phyloP scores from a whole-genome alignment of 106 monocot species.

The Dioscorea alata region DNA sequence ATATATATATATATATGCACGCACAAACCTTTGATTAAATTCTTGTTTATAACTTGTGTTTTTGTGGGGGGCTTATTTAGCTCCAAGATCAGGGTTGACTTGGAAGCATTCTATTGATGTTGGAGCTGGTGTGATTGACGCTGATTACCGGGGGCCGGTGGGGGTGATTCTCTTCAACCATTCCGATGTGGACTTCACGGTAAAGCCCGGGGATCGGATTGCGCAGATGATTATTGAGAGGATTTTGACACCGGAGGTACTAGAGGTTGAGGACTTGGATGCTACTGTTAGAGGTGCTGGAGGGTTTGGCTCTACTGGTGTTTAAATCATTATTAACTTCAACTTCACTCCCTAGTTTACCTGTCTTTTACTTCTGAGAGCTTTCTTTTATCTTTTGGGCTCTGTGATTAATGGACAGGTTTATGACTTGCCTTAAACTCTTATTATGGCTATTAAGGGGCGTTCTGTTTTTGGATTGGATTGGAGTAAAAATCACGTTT shows the following conservation, averaged over 20 bases:
- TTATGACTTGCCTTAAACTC: too few species aligned
- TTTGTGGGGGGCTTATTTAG: constrained; percentile 25
- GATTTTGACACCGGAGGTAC: constrained; percentile 63
- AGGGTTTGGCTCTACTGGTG: constrained; percentile 84
- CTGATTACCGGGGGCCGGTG: constrained; percentile 74
- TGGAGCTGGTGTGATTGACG: constrained; percentile 84
- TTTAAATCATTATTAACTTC: constrained; percentile 12
- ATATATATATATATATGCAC: too few species aligned
- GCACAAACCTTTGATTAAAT: too few species aligned
- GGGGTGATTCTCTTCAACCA: constrained; percentile 78
- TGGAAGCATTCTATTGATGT: constrained; percentile 92
- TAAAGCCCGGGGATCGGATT: constrained; percentile 62
- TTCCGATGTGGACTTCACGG: constrained; percentile 64
- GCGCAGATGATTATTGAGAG: constrained; percentile 78
- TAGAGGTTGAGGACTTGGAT: constrained; percentile 59
- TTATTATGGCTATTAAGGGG: too few species aligned
- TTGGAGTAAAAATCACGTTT: too few species aligned
- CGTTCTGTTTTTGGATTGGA: too few species aligned
- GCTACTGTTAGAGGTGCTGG: constrained; percentile 48
- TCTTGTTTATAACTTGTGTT: too few species aligned
- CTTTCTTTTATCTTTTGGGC: too few species aligned
- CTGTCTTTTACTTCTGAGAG: too few species aligned
- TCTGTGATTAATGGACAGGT: too few species aligned
- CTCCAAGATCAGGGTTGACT: constrained; percentile 75
- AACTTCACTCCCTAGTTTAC: too few species aligned